Percentiles rank a stretch among this genome's conserved stretches.
Conservation (phyloP, 169 alveolate genomes). For the Eimeria necatrix region DNA sequence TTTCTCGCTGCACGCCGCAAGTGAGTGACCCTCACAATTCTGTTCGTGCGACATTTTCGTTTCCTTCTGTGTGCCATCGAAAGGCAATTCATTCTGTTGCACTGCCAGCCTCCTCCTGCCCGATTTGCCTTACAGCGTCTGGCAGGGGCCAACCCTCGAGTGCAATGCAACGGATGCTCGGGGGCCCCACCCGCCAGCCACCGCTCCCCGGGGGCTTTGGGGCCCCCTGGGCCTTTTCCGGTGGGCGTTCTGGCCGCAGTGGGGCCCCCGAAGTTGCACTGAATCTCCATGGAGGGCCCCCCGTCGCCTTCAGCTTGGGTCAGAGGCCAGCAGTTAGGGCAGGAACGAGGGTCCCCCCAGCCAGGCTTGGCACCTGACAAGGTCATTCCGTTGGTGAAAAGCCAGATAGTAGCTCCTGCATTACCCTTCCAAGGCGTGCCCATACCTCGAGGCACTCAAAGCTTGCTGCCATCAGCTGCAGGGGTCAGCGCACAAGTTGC, state of each 20-base stretch:
- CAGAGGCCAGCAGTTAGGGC: conserved; percentile 6
- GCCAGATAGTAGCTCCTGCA: background rate
- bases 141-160: conserved; percentile 36
- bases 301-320: conserved; percentile 44
- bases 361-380: background rate
- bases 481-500: conserved; percentile 52
- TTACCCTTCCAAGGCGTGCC: background rate
- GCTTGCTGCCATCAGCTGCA: conserved; percentile 43
- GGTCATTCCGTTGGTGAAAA: background rate
- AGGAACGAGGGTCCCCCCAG: background rate
- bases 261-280: background rate
- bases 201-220: conserved; percentile 11
- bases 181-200: conserved; percentile 44
- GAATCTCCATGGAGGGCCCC: conserved; percentile 41
- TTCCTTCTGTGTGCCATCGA: background rate
- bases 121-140: background rate
- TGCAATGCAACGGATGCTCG: conserved; percentile 43
- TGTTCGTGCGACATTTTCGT: background rate
- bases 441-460: conserved; percentile 10
- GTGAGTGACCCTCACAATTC: background rate
- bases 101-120: background rate
- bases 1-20: background rate
- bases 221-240: conserved; percentile 61
- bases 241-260: background rate
- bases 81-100: background rate